Evolutionary conservation across 208 protist genomes (phyloP), one percentile per base, ranked within the genome.

Genomic region (Wallacemonas sp.): DNA sequence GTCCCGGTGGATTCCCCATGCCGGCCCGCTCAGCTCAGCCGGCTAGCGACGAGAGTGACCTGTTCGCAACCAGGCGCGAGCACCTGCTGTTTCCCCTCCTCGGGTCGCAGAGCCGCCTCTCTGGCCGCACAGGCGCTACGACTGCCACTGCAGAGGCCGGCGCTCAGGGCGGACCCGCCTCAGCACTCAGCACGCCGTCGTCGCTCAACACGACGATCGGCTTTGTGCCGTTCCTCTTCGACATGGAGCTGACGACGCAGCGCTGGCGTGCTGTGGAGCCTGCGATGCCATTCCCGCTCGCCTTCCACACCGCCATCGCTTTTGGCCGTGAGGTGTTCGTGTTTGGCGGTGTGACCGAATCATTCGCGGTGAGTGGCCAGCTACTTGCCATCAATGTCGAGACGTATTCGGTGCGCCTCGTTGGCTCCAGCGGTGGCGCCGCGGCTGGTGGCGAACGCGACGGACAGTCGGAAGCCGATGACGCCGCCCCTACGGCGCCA

Each of bases 271-370:
- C 81, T 38, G 77, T 96, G 1, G 75, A 92, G 49, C 82, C 87
- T 1, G 56, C 74, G 12, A 30, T 68, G 24, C 69, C 80, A 17
- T 77, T 93, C 58, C 85, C 85, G 9, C 76, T 92, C 32, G 84
- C 73, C 19, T 91, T 88, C 65, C 90, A 96, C 77, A 87, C 80
- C 54, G 73, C 80, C 5, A 72, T 93, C 0, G 61, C 74, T 44
- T 89, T 72, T 60, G 77, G 66, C 4, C 73, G 67, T 4, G 78
- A 73, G 54, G 57, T 96, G 11, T 92, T 76, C 54, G 61, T 96
- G n/a, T 96, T 93, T 85, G 90, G 90, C 24, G 90, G 90, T 9
- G 14, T 96, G 32, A 92, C 84, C 4, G 87, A 84, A 16, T 57
- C 78, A 46, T 46, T 92, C 60, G 64, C 61, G 11, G 87, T 93